Percentiles rank a stretch among this genome's conserved stretches.
Conservation (phyloP, 495 filamentous ascomycete species). For the Trichocladium uniseriatum region DNA sequence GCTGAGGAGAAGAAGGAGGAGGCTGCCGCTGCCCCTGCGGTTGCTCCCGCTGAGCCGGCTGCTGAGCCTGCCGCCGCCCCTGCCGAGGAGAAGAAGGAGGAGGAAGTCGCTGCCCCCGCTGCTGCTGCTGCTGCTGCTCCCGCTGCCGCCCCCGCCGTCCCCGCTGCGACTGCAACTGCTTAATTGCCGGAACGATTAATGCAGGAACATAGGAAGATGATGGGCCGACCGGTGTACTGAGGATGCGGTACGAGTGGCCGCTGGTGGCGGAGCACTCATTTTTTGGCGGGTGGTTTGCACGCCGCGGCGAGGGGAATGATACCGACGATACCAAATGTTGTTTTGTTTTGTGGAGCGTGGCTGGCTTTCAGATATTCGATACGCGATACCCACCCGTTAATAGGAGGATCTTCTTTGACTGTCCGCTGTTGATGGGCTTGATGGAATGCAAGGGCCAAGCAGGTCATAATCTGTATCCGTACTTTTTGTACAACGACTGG, state of each 20-base stretch:
- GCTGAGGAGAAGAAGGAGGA: constrained; percentile 10
- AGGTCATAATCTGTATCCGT: too few relatives aligned
- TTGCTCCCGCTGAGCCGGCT: constrained; percentile 3
- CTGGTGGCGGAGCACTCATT: too few relatives aligned
- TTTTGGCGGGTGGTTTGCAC: neutral
- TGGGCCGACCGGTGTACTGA: too few relatives aligned
- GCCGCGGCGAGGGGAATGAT: constrained; percentile 1
- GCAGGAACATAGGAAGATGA: too few relatives aligned
- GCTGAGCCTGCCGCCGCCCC: constrained; percentile 2
- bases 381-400: constrained; percentile 13
- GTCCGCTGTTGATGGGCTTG: neutral
- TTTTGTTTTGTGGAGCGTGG: constrained; percentile 7
- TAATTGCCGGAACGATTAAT: neutral
- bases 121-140: constrained; percentile 7
- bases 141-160: constrained; percentile 10
- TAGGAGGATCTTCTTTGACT: neutral
- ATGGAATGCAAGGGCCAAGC: too few relatives aligned
- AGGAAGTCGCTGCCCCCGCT: constrained; percentile 11
- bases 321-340: constrained; percentile 6
- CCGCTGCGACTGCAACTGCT: constrained; percentile 8
- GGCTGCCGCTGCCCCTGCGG: neutral
- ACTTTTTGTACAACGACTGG: neutral
- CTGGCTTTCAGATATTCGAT: constrained; percentile 10
- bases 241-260: too few relatives aligned
- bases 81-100: constrained; percentile 15